Evolutionary conservation across 2,329 filamentous ascomycete genomes (phyloP).

Genomic region (Cercospora canescens): DNA sequence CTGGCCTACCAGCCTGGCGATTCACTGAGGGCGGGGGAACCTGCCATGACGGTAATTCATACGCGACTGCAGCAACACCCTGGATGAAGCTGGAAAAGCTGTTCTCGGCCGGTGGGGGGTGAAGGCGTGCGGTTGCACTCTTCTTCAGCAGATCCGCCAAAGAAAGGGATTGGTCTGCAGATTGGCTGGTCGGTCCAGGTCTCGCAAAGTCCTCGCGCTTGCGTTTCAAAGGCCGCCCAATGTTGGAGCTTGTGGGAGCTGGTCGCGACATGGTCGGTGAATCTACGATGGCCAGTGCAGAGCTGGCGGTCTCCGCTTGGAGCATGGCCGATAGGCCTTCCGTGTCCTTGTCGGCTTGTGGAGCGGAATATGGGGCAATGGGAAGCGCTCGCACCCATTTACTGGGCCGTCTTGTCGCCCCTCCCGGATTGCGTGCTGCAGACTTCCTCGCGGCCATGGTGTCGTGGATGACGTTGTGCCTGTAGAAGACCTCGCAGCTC

Average conservation of each 20-base stretch:
- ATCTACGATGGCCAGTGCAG: slow-evolving; percentile 13
- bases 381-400: background rate
- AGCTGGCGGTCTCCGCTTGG: slow-evolving; percentile 16
- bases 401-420: background rate
- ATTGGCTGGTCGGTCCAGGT: slow-evolving; percentile 1
- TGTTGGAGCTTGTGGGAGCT: slow-evolving; percentile 10
- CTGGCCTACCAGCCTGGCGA: slow-evolving; percentile 1
- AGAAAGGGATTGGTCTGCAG: slow-evolving; percentile 17
- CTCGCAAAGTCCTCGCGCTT: slow-evolving; percentile 23
- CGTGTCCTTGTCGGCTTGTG: slow-evolving; percentile 7
- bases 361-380: background rate
- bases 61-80: slow-evolving; percentile 21
- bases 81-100: slow-evolving; percentile 12
- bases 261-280: background rate
- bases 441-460: slow-evolving; percentile 48
- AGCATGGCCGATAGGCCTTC: slow-evolving; percentile 23
- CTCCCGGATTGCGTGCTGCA: slow-evolving; percentile 33
- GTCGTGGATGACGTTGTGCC: slow-evolving; percentile 48
- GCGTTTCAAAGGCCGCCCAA: slow-evolving; percentile 27
- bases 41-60: slow-evolving; percentile 33
- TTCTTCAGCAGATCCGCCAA: slow-evolving; percentile 32
- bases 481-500: slow-evolving; percentile 48
- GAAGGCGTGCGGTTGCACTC: slow-evolving; percentile 24
- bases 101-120: slow-evolving; percentile 7
- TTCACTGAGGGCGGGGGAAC: slow-evolving; percentile 21